A percentile compares a stretch with the other conserved stretches of the same genome.
phyloP scores from a whole-genome alignment of 768 basidiomycete species.

The Phlebiopsis gigantea region DNA sequence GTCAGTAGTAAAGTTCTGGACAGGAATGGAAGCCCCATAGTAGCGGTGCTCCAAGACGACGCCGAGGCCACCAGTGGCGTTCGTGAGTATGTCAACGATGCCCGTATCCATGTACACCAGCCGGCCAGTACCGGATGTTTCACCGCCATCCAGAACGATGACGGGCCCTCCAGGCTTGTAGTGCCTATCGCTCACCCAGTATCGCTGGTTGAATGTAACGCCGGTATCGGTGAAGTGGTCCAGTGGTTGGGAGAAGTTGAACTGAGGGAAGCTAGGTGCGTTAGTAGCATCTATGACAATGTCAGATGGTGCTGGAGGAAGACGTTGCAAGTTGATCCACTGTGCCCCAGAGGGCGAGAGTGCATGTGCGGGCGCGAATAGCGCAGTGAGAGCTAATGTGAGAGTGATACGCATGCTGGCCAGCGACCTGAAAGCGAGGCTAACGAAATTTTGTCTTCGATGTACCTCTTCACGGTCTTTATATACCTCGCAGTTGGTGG shows the following conservation, averaged over 20 bases:
- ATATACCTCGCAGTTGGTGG: neutral
- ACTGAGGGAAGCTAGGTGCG: conserved; percentile 45
- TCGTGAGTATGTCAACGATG: conserved; percentile 80
- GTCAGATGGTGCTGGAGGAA: neutral
- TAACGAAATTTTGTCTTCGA: neutral
- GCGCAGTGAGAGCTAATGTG: too few relatives aligned
- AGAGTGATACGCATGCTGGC: neutral
- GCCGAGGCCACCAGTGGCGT: conserved; percentile 78
- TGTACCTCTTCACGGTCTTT: neutral
- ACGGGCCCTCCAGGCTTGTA: conserved; percentile 73
- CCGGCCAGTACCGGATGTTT: conserved; percentile 70
- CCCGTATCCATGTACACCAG: conserved; percentile 40
- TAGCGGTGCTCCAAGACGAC: conserved; percentile 90
- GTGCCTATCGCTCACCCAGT: conserved; percentile 80
- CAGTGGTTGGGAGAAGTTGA: conserved; percentile 77
- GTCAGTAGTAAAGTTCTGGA: conserved; percentile 78
- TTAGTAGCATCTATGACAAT: neutral
- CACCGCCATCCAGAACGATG: conserved; percentile 84
- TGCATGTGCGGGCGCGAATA: neutral
- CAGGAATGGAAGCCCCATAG: conserved; percentile 78
- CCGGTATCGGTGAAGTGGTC: conserved; percentile 67
- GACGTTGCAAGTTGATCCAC: conserved; percentile 11
- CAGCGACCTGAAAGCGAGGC: neutral
- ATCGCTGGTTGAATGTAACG: conserved; percentile 74
- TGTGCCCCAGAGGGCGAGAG: neutral